Base-by-base conservation (phyloP, 2,329 filamentous ascomycete genomes). In the Coniochaeta sp. region DNA sequence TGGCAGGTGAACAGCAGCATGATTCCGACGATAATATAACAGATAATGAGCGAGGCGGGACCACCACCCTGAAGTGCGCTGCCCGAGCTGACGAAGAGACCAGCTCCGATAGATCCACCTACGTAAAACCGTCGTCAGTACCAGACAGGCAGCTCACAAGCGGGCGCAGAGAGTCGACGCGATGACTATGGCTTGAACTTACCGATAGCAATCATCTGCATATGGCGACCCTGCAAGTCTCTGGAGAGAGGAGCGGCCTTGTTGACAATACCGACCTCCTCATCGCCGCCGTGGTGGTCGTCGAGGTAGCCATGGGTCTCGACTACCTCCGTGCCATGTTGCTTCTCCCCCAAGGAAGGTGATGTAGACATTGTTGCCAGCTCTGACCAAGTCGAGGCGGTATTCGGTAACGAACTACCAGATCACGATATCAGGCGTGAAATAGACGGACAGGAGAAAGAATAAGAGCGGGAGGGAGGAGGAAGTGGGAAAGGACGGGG, bases 41-140 rank as follows among this genome's bases (percentile, higher is more conserved):
- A 76, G 63, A 81, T 77, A 38, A 81, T 68, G 63, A 79, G 67
- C 9, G 75, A 65, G 2, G 72, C 76, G 17, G 87, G 88, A 28
- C 87, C 88, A 67, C 86, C 87, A n/a, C 71, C 75, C 26, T 79
- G 74, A 58, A 89, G 74, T 38, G 86, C 85, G 50, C 71, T 71
- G 56, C 86, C 87, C 2, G 86, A 87, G 55, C 86, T 83, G 61
- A 91, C 86, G 70, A 91, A 91, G 10, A 91, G 79, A 76, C 89
- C 88, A 64, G 76, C 76, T 61, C 76, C 76, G 55, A 79, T 78
- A 16, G 76, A 73, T 67, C 76, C 76, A 58, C 75, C 75, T 75
- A 58, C n/a, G 47, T 6, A 32, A 19, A 44, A 8, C 36, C 8
- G 9, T 22, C 24, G 42, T 62, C 22, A 58, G 44, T 59, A 26